phyloP scores from a whole-genome alignment of 306 rosid genomes.

The Canavalia ensiformis region DNA sequence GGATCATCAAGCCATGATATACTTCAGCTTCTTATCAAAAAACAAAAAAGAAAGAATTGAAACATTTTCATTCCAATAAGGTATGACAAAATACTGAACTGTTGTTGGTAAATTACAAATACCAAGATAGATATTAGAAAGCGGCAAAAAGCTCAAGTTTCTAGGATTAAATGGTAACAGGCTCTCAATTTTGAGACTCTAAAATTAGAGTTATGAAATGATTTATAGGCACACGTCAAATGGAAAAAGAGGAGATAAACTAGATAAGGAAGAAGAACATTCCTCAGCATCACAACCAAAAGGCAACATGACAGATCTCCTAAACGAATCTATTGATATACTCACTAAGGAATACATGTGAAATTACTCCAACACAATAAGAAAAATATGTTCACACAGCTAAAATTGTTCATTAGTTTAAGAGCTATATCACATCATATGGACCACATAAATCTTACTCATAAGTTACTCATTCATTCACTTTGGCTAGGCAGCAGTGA shows the following conservation, averaged over 20 bases:
- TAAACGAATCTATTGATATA: not conserved
- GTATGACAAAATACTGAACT: slow-evolving; percentile 1
- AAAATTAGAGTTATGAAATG: not conserved
- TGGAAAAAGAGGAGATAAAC: slow-evolving; percentile 13
- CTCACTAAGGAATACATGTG: not conserved
- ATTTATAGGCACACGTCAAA: not conserved
- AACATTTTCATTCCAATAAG: slow-evolving; percentile 8
- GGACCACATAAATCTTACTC: slow-evolving; percentile 18
- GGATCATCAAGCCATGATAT: not conserved
- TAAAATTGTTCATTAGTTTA: slow-evolving; percentile 1
- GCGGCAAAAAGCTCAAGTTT: not conserved
- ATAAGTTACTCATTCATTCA: slow-evolving; percentile 12
- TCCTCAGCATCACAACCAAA: not conserved
- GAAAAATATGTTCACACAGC: not conserved
- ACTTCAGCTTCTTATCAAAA: slow-evolving; percentile 9
- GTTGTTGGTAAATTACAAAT: not conserved
- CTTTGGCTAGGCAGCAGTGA: not conserved
- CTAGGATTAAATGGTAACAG: not conserved
- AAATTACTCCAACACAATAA: not conserved
- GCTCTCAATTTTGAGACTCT: not conserved
- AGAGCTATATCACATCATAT: slow-evolving; percentile 13
- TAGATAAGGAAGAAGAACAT: not conserved
- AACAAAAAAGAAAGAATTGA: not conserved
- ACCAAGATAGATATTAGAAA: not conserved
- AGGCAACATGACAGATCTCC: not conserved